Base-by-base conservation (phyloP, 208 protist genomes). In the Tritrichomonas foetus region DNA sequence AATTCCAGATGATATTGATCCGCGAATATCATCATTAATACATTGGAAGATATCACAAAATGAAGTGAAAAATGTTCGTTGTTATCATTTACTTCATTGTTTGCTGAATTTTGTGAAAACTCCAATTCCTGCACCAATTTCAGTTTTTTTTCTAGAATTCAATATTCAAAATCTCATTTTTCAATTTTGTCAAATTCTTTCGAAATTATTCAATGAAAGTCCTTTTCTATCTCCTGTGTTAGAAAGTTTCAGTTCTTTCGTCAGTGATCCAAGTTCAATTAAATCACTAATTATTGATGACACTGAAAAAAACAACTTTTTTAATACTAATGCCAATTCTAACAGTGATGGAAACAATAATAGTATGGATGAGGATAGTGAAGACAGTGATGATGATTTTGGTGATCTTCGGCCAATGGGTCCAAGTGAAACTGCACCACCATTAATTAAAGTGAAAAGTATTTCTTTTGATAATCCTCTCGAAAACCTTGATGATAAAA, bases 111-210 rank as follows among this genome's bases (percentile, higher is more conserved):
- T 50, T 30, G 33, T 20, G n/a, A 82, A 82, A 82, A 47, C 33
- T 20, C 33, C 74, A 47, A 30, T 20, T 14, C 16, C 41, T 3
- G 74, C 74, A 16, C 74, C 74, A 50, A 82, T 82, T 82, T 82
- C 74, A 30, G 39, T 82, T 50, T 82, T 82, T 39, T 82, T 82
- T 30, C 74, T 39, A 50, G 74, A 82, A 82, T 82, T 50, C 25
- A 47, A 30, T n/a, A 47, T 47, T 20, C 14, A 44, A 20, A 50
- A 49, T 25, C 8, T 82, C 8, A 25, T 82, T 16, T 41, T 50
- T 13, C 33, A 82, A 41, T 82, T 82, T 39, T 82, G 74, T 27
- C 33, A 30, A 1, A 50, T 41, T 50, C 50, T 82, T 8, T n/a
- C 50, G 11, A 20, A 44, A 30, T 30, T 82, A 50, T 82, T 82